phyloP scores from a whole-genome alignment of 2,329 filamentous ascomycete species.

The Penicillium sp. region DNA sequence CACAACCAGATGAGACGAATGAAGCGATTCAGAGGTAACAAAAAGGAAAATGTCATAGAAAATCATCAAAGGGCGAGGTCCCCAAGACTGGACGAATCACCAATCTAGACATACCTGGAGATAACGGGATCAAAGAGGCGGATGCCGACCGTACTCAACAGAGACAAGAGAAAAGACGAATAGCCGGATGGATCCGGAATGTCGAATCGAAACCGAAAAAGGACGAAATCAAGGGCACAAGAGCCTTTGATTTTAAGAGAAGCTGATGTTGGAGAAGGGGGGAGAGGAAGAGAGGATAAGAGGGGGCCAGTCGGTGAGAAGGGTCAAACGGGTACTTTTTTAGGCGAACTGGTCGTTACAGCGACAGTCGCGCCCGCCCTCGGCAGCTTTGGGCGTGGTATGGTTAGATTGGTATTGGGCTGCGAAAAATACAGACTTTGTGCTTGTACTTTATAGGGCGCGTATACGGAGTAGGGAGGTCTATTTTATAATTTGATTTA shows the following conservation, averaged over 20 bases:
- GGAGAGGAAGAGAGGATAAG: conserved; percentile 16
- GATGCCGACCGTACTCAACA: conserved; percentile 20
- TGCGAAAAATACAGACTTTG: background rate
- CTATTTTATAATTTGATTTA: too few relatives aligned
- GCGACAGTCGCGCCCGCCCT: conserved; percentile 1
- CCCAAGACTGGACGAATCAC: too few relatives aligned
- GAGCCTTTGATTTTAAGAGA: conserved; percentile 20
- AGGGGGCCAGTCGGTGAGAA: conserved; percentile 25
- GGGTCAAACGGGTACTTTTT: conserved; percentile 13
- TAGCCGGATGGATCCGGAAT: conserved; percentile 3
- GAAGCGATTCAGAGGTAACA: background rate
- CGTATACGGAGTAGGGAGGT: too few relatives aligned
- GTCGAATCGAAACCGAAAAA: background rate
- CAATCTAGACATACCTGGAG: conserved; percentile 12
- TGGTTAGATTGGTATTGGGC: conserved; percentile 16
- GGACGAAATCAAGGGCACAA: conserved; percentile 22
- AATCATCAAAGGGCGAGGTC: background rate
- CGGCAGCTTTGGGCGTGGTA: conserved; percentile 6
- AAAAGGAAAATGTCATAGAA: background rate
- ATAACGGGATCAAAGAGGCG: conserved; percentile 12
- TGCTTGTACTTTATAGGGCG: too few relatives aligned
- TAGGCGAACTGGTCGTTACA: conserved; percentile 19
- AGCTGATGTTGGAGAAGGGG: conserved; percentile 13
- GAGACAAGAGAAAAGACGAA: background rate
- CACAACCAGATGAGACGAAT: background rate